phyloP scores from a whole-genome alignment of 2,329 filamentous ascomycete species.

The Apiospora kogelbergensis region DNA sequence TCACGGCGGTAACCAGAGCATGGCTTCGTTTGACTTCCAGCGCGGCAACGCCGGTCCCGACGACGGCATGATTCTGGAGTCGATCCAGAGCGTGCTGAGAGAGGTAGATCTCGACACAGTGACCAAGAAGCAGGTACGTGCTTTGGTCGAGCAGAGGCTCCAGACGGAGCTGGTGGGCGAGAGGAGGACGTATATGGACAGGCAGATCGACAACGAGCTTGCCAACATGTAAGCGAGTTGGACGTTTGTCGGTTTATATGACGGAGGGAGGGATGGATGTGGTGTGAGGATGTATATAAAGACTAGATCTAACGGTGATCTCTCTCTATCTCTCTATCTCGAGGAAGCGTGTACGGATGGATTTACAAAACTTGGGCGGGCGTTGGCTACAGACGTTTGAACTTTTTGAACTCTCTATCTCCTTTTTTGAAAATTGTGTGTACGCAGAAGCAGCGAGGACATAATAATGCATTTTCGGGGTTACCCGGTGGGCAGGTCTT shows the following conservation, averaged over 20 bases:
- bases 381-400: conserved; percentile 1
- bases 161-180: conserved; percentile 88
- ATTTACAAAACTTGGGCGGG: conserved; percentile 8
- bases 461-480: conserved; percentile 3
- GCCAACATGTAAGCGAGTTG: conserved; percentile 68
- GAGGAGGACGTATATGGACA: conserved; percentile 84
- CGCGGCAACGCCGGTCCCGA: conserved; percentile 64
- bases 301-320: not conserved
- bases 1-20: conserved; percentile 44
- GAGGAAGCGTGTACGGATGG: not conserved
- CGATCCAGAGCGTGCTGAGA: conserved; percentile 76
- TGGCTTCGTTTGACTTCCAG: conserved; percentile 61
- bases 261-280: not conserved
- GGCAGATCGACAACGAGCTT: conserved; percentile 89
- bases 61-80: conserved; percentile 78
- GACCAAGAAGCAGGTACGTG: conserved; percentile 95
- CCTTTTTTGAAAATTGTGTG: not conserved
- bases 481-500: not conserved
- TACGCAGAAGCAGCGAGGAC: not conserved
- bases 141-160: conserved; percentile 87
- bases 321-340: too few relatives aligned
- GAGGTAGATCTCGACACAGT: conserved; percentile 96
- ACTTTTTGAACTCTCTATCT: not conserved
- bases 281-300: conserved; percentile 6
- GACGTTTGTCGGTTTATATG: not conserved